Percentiles rank a stretch among this genome's conserved stretches.
These are phyloP conservation scores for Pleomassaria siparia DNA, from an alignment of 2,329 filamentous ascomycete genomes.

Conservation along the genomic window DNA sequence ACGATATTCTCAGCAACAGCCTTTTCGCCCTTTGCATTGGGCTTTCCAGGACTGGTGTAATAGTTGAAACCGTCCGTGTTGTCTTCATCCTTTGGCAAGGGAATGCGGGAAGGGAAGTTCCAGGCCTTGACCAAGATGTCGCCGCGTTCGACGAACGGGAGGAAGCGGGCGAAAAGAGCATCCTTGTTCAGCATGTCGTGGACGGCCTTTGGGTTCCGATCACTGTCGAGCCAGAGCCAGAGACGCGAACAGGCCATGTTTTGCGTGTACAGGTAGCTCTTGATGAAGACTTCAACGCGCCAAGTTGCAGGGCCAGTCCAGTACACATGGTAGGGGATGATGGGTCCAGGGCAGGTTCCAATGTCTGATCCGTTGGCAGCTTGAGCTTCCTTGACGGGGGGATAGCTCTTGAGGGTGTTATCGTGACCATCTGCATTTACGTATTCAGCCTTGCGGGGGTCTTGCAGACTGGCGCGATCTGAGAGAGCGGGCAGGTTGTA, in stretches of 20 bases:
- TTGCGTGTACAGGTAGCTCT: conserved; percentile 59
- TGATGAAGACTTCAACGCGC: conserved; percentile 59
- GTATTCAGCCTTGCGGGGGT: conserved; percentile 47
- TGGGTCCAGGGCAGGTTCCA: conserved; percentile 57
- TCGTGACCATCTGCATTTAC: conserved; percentile 45
- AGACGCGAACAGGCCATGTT: conserved; percentile 58
- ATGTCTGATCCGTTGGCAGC: conserved; percentile 44
- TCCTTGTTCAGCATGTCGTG: conserved; percentile 55
- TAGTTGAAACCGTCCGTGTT: conserved; percentile 53
- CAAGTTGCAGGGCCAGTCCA: conserved; percentile 60
- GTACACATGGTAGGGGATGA: conserved; percentile 59
- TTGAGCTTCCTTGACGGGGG: conserved; percentile 39
- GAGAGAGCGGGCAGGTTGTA: conserved; percentile 48
- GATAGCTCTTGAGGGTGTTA: conserved; percentile 43
- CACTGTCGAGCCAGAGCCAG: conserved; percentile 58
- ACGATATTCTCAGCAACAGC: conserved; percentile 55
- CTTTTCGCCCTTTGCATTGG: conserved; percentile 45
- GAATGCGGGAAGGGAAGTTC: conserved; percentile 57
- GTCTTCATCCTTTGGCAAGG: conserved; percentile 51
- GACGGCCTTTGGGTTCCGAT: conserved; percentile 53
- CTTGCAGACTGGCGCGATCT: conserved; percentile 45
- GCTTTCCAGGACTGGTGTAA: conserved; percentile 50
- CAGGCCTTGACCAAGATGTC: conserved; percentile 56
- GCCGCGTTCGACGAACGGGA: conserved; percentile 56
- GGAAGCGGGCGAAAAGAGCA: conserved; percentile 55